Percentiles rank a stretch among this genome's conserved stretches.
These are phyloP conservation scores for Lactifluus volemus DNA, from an alignment of 768 basidiomycete species.

Conservation along the genomic window DNA sequence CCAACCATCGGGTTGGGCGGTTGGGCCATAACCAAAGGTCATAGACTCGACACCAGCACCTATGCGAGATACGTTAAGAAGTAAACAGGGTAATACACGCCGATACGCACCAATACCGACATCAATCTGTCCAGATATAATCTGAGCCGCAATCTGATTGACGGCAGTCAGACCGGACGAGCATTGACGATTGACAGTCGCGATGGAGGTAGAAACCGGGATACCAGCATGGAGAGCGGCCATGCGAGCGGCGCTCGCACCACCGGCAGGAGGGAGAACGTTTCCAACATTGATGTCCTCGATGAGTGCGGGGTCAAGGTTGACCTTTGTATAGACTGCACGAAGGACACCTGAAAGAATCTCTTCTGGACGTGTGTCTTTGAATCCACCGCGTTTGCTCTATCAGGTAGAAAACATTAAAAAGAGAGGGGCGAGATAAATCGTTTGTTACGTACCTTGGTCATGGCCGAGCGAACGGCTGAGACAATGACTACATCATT, in stretches of 20 bases:
- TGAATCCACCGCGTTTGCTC: slow-evolving; percentile 85
- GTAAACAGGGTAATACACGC: not conserved
- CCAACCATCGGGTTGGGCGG: slow-evolving; percentile 45
- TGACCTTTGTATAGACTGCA: slow-evolving; percentile 57
- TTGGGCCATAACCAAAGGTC: slow-evolving; percentile 66
- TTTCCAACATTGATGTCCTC: slow-evolving; percentile 84
- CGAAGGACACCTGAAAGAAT: slow-evolving; percentile 69
- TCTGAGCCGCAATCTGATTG: slow-evolving; percentile 74
- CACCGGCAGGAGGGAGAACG: slow-evolving; percentile 81
- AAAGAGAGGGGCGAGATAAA: slow-evolving; percentile 2
- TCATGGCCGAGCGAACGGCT: slow-evolving; percentile 85
- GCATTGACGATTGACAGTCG: slow-evolving; percentile 88
- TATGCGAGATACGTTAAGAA: slow-evolving; percentile 21
- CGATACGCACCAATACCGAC: slow-evolving; percentile 69
- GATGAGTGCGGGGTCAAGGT: slow-evolving; percentile 72
- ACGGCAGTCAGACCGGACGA: slow-evolving; percentile 80
- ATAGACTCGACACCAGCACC: slow-evolving; percentile 88
- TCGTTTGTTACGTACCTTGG: slow-evolving; percentile 50
- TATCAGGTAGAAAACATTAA: slow-evolving; percentile 23
- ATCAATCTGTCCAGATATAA: slow-evolving; percentile 71
- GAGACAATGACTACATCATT: slow-evolving; percentile 87
- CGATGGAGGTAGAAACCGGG: slow-evolving; percentile 61
- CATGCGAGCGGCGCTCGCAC: slow-evolving; percentile 76
- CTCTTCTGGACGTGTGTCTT: slow-evolving; percentile 80
- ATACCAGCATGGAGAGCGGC: slow-evolving; percentile 82